A percentile compares a stretch with the other conserved stretches of the same genome.
Conservation (phyloP, 2,329 filamentous ascomycete species). For the Sporothrix protearum region DNA sequence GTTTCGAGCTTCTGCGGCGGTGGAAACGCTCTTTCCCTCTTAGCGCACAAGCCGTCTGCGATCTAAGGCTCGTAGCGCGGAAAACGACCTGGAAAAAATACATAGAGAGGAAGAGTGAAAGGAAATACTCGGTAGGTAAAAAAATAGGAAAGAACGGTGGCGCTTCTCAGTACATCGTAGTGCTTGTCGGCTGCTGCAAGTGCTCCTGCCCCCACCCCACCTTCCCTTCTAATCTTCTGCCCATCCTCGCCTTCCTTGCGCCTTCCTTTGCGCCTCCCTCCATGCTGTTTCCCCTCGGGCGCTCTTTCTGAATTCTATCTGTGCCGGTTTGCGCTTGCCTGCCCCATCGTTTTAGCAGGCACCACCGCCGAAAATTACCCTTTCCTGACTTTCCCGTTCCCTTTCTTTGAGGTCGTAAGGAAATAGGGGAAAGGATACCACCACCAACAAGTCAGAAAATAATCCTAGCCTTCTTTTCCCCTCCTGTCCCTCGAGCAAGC, state of each 20-base stretch:
- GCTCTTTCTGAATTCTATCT: neutral
- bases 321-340: slow-evolving; percentile 12
- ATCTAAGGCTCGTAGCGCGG: slow-evolving; percentile 14
- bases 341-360: slow-evolving; percentile 1
- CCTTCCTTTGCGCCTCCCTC: neutral
- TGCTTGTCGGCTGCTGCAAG: neutral
- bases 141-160: neutral
- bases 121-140: neutral
- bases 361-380: slow-evolving; percentile 2
- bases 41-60: slow-evolving; percentile 13
- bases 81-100: slow-evolving; percentile 12
- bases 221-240: slow-evolving; percentile 12
- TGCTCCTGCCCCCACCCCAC: slow-evolving; percentile 8
- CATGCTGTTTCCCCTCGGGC: neutral
- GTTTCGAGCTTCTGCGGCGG: slow-evolving; percentile 1
- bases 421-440: slow-evolving; percentile 3
- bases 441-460: neutral
- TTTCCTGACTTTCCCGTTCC: slow-evolving; percentile 12
- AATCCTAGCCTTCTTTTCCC: neutral
- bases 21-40: neutral
- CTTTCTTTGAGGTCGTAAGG: neutral
- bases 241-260: neutral
- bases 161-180: too few species aligned
- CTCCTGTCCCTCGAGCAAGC: neutral
- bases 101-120: too few species aligned